A percentile compares a stretch with the other conserved stretches of the same genome.
These are phyloP conservation scores for Spiromastix sp. DNA, from an alignment of 2,329 filamentous ascomycete species.

Conservation along the genomic window DNA sequence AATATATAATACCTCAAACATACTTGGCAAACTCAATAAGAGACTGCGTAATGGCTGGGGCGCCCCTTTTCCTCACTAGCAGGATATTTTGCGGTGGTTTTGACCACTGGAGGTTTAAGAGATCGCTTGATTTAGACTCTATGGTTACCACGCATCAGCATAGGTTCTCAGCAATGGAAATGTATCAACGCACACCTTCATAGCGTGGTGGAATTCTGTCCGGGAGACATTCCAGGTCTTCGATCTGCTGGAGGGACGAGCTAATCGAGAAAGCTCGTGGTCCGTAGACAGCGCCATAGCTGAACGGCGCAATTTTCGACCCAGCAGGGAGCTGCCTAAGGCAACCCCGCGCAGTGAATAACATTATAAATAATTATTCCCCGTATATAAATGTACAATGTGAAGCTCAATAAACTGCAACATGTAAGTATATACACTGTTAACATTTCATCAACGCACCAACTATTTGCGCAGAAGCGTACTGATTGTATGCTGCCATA, in stretches of 20 bases:
- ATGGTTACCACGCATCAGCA: conserved; percentile 4
- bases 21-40: conserved; percentile 48
- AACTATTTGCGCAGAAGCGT: no score
- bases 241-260: conserved; percentile 30
- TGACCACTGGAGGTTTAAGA: conserved; percentile 58
- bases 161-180: conserved; percentile 1
- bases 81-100: conserved; percentile 58
- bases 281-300: no score
- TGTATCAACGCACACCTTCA: conserved; percentile 40
- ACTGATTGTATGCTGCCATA: no score
- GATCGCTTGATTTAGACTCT: conserved; percentile 49
- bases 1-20: conserved; percentile 2
- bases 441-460: no score
- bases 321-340: no score
- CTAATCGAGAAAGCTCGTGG: conserved; percentile 35
- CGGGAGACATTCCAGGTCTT: conserved; percentile 34
- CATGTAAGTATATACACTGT: no score
- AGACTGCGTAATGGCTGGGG: conserved; percentile 44
- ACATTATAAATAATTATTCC: no score
- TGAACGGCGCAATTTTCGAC: no score
- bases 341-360: no score
- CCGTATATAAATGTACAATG: no score
- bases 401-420: no score
- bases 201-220: conserved; percentile 52
- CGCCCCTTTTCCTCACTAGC: conserved; percentile 56